Evolutionary conservation across 495 filamentous ascomycete genomes (phyloP).

Genomic region (Penicillium argentinense): DNA sequence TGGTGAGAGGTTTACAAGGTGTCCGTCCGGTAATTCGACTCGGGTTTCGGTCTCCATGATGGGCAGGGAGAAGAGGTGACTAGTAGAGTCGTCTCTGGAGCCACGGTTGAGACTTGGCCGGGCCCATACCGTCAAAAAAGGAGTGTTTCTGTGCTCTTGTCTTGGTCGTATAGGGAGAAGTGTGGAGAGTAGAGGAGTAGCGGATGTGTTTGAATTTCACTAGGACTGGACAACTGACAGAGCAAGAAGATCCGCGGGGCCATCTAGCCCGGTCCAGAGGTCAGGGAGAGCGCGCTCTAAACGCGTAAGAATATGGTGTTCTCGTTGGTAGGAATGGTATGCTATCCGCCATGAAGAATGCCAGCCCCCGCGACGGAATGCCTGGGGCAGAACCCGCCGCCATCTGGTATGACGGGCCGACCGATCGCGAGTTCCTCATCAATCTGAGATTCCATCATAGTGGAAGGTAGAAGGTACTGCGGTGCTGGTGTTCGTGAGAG

Average conservation of each 20-base stretch:
- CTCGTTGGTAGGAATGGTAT: slow-evolving; percentile 34
- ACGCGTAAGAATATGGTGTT: slow-evolving; percentile 31
- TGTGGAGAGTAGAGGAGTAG: background rate
- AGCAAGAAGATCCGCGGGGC: slow-evolving; percentile 7
- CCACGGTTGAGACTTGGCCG: slow-evolving; percentile 14
- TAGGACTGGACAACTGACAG: slow-evolving; percentile 6
- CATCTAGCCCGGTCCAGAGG: background rate
- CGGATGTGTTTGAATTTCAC: slow-evolving; percentile 1
- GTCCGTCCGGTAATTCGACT: slow-evolving; percentile 34
- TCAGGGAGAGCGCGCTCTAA: slow-evolving; percentile 6
- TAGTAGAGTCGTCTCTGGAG: slow-evolving; percentile 14
- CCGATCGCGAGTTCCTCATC: background rate
- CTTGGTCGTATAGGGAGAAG: slow-evolving; percentile 1
- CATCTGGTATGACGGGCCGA: slow-evolving; percentile 28
- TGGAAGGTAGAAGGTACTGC: background rate
- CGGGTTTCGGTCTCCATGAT: slow-evolving; percentile 27
- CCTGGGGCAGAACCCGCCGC: slow-evolving; percentile 17
- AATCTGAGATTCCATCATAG: slow-evolving; percentile 7
- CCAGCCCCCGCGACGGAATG: slow-evolving; percentile 25
- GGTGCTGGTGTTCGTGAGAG: background rate
- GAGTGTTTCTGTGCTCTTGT: background rate
- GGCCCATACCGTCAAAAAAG: slow-evolving; percentile 26
- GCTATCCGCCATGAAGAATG: slow-evolving; percentile 36
- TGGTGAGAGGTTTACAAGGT: slow-evolving; percentile 36
- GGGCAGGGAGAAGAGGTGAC: background rate